phyloP scores from a whole-genome alignment of 805 yeast species.

The Metschnikowia kunwiensis region DNA sequence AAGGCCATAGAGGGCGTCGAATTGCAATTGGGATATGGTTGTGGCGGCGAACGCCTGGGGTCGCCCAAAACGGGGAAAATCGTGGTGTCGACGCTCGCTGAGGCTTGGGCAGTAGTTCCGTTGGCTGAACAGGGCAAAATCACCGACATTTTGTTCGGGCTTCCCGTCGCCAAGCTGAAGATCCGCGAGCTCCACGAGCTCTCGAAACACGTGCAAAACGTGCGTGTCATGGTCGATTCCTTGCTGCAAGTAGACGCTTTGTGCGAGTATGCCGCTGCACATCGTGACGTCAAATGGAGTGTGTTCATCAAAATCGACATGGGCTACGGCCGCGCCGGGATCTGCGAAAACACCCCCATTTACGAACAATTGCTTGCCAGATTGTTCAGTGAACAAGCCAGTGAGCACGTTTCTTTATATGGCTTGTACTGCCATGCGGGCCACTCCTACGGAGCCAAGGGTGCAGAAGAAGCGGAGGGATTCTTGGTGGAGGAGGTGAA shows the following conservation, averaged over 20 bases:
- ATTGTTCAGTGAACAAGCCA: not conserved
- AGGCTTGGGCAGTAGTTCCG: conserved; percentile 54
- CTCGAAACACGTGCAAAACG: conserved; percentile 37
- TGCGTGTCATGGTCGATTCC: conserved; percentile 62
- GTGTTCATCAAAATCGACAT: conserved; percentile 65
- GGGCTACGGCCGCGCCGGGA: conserved; percentile 74
- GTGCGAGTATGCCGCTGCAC: conserved; percentile 29
- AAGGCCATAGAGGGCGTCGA: conserved; percentile 60
- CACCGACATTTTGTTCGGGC: conserved; percentile 31
- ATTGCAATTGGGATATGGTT: conserved; percentile 45
- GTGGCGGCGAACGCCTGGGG: not conserved
- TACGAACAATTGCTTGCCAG: conserved; percentile 26
- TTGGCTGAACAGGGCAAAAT: conserved; percentile 38
- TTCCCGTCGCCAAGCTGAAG: conserved; percentile 48
- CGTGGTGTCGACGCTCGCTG: conserved; percentile 67
- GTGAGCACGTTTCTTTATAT: conserved; percentile 41
- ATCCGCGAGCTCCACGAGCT: conserved; percentile 48
- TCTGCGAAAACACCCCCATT: conserved; percentile 8
- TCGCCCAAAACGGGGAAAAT: conserved; percentile 44
- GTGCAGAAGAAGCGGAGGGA: conserved; percentile 44
- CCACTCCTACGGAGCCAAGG: conserved; percentile 56
- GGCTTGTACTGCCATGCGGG: conserved; percentile 85
- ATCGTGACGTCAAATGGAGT: conserved; percentile 49
- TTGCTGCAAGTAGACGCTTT: conserved; percentile 52
- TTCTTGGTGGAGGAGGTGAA: conserved; percentile 54